These are phyloP conservation scores for Chrysoporthe austroafricana DNA, from an alignment of 2,329 filamentous ascomycete genomes.

Conservation along the genomic window DNA sequence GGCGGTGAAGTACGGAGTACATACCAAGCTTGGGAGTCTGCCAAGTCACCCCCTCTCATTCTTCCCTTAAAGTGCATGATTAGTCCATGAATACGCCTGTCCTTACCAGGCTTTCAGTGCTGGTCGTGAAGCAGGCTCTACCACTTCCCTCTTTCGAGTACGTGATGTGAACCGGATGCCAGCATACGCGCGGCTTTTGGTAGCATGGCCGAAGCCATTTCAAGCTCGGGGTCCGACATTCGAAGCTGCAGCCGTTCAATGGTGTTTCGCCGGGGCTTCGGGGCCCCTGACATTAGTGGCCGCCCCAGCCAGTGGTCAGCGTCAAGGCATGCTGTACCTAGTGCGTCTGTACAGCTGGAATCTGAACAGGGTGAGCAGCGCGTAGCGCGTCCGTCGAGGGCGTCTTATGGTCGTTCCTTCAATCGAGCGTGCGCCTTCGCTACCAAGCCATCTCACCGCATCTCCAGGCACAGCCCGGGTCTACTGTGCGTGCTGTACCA, in stretches of 20 bases:
- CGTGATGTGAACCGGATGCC: background rate
- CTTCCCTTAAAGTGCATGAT: background rate
- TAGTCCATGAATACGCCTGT: background rate
- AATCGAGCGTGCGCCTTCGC: background rate
- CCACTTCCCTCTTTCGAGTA: slow-evolving; percentile 1
- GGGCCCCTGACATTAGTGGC: background rate
- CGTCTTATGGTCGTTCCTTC: too few relatives aligned
- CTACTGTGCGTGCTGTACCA: background rate
- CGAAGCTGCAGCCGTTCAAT: background rate
- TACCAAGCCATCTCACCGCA: background rate
- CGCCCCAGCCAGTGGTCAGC: background rate
- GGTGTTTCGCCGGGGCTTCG: background rate
- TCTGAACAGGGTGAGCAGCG: background rate
- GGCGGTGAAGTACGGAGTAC: background rate
- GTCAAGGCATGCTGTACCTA: background rate
- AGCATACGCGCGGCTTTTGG: background rate
- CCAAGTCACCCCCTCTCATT: background rate
- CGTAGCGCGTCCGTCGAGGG: background rate
- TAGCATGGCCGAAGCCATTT: background rate
- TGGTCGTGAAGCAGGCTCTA: background rate
- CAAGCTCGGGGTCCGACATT: background rate
- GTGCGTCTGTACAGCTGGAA: background rate
- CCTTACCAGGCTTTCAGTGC: background rate
- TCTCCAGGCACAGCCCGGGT: background rate
- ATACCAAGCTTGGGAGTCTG: background rate